Evolutionary conservation across 2,329 filamentous ascomycete species (phyloP).

Genomic region (Fusarium falciforme): DNA sequence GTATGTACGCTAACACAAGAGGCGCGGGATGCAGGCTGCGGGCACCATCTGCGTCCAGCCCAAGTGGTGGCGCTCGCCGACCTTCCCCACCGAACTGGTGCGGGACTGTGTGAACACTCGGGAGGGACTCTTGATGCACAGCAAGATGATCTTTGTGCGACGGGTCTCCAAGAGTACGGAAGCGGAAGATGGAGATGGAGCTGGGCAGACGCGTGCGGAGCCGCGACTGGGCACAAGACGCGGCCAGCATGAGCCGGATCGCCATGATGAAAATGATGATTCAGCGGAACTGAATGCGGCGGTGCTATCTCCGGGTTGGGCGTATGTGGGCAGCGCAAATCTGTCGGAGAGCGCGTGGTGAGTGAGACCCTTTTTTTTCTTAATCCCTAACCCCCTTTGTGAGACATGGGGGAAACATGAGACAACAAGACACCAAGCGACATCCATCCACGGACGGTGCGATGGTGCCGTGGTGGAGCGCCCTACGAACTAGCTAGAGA

Average conservation of each 20-base stretch:
- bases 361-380: slow-evolving; percentile 40
- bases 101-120: slow-evolving; percentile 81
- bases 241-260: slow-evolving; percentile 3
- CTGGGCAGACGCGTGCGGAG: slow-evolving; percentile 21
- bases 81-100: slow-evolving; percentile 78
- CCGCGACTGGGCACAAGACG: neutral
- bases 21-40: slow-evolving; percentile 66
- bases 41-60: slow-evolving; percentile 86
- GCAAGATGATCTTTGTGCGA: slow-evolving; percentile 75
- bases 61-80: slow-evolving; percentile 75
- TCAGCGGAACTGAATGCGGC: slow-evolving; percentile 35
- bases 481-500: slow-evolving; percentile 30
- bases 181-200: neutral
- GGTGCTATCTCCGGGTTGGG: slow-evolving; percentile 67
- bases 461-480: slow-evolving; percentile 32
- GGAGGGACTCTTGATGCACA: slow-evolving; percentile 84
- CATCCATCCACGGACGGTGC: slow-evolving; percentile 31
- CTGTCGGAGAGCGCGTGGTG: slow-evolving; percentile 93
- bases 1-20: slow-evolving; percentile 40
- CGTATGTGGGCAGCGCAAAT: slow-evolving; percentile 91
- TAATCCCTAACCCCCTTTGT: slow-evolving; percentile 22
- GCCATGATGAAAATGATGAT: neutral
- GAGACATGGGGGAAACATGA: slow-evolving; percentile 40
- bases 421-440: slow-evolving; percentile 35
- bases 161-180: neutral